Percentiles rank a stretch among this genome's conserved stretches.
These are phyloP conservation scores for Hypoxylon sp. DNA, from an alignment of 2,329 filamentous ascomycete species.

Conservation along the genomic window DNA sequence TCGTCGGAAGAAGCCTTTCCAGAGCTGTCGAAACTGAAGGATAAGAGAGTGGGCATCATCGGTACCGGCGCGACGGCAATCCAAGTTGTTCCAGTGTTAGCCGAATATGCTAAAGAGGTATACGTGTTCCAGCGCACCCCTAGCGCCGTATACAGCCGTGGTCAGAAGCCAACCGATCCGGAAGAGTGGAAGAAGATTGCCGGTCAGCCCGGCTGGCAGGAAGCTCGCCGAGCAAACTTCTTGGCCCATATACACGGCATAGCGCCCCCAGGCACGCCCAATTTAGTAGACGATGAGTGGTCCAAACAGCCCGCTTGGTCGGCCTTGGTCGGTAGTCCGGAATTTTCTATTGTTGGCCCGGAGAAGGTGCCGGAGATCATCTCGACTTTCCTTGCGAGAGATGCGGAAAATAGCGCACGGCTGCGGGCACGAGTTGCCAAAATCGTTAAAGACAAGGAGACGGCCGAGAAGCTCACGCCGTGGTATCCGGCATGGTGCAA, in stretches of 20 bases:
- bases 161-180: constrained; percentile 51
- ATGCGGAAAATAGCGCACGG: constrained; percentile 57
- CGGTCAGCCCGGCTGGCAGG: constrained; percentile 62
- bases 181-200: constrained; percentile 57
- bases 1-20: constrained; percentile 52
- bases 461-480: constrained; percentile 61
- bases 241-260: constrained; percentile 54
- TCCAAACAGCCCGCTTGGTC: constrained; percentile 56
- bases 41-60: constrained; percentile 61
- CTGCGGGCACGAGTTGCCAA: constrained; percentile 62
- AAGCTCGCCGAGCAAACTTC: constrained; percentile 60
- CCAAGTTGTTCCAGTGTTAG: constrained; percentile 60
- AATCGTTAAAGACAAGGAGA: constrained; percentile 64
- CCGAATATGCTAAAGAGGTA: constrained; percentile 61
- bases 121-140: constrained; percentile 71
- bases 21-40: constrained; percentile 59
- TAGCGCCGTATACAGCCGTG: constrained; percentile 43
- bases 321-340: constrained; percentile 54
- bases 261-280: constrained; percentile 50
- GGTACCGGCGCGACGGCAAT: constrained; percentile 65
- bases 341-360: constrained; percentile 50
- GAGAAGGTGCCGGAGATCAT: constrained; percentile 56
- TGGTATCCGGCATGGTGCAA: constrained; percentile 72
- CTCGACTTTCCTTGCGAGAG: constrained; percentile 55
- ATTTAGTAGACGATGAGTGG: constrained; percentile 66